A percentile compares a stretch with the other conserved stretches of the same genome.
Evolutionary conservation across 257 asterid genomes (phyloP).

Genomic region (Plantago ovata): DNA sequence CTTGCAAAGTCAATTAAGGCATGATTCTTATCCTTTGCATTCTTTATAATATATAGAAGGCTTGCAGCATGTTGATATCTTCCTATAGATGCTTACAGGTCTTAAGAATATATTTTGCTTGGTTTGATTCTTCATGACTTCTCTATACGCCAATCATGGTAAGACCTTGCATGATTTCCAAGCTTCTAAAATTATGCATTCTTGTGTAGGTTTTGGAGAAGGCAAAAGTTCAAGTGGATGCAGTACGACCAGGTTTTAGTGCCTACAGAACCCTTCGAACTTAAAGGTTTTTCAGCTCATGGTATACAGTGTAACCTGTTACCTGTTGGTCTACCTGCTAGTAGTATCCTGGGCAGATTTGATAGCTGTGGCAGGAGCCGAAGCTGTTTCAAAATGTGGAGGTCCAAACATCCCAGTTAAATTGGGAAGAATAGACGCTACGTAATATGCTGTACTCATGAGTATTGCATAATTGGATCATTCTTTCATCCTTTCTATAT

Average conservation of each 20-base stretch:
- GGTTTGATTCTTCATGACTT: constrained; percentile 21
- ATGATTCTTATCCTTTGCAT: constrained; percentile 22
- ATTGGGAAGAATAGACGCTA: constrained; percentile 76
- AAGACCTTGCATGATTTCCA: constrained; percentile 25
- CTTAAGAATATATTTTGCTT: neutral
- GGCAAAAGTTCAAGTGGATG: constrained; percentile 66
- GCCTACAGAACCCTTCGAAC: constrained; percentile 1
- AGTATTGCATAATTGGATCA: neutral
- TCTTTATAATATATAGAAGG: constrained; percentile 3
- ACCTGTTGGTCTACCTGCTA: constrained; percentile 27
- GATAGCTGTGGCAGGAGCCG: constrained; percentile 91
- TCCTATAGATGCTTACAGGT: too few relatives aligned
- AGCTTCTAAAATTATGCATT: constrained; percentile 41
- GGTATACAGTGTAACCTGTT: constrained; percentile 11
- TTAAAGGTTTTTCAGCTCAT: neutral
- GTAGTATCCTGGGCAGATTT: constrained; percentile 95
- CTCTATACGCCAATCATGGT: constrained; percentile 18
- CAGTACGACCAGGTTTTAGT: constrained; percentile 49
- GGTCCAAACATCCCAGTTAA: constrained; percentile 74
- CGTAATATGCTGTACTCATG: constrained; percentile 35
- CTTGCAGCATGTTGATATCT: neutral
- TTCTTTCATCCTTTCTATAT: neutral
- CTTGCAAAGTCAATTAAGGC: constrained; percentile 77
- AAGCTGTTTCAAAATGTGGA: constrained; percentile 81
- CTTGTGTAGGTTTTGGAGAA: constrained; percentile 68